Conservation (phyloP, 1,284 basidiomycete genomes). For the Trichosporon asahii region DNA sequence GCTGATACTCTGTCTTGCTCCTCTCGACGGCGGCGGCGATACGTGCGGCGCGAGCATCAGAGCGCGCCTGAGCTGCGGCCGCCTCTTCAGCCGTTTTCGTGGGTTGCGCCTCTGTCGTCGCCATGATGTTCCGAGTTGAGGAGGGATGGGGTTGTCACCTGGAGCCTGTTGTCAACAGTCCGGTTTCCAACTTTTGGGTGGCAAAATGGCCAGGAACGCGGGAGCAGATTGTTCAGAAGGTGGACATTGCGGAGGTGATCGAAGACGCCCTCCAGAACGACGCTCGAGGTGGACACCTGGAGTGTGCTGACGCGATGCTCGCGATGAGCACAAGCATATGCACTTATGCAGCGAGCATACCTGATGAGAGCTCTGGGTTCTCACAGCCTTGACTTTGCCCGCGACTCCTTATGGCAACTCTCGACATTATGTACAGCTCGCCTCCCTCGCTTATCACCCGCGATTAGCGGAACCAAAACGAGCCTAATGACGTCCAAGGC, state of each 20-base stretch:
- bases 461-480: conserved; percentile 2
- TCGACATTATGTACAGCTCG: too few species aligned
- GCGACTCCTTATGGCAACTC: too few species aligned
- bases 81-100: not conserved
- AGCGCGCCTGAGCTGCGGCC: conserved; percentile 22
- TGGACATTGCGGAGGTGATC: not conserved
- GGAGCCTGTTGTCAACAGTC: not conserved
- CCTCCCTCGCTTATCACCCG: not conserved
- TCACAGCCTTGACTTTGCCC: too few species aligned
- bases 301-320: too few species aligned
- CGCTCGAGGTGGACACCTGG: not conserved
- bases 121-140: not conserved
- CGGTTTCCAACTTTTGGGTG: not conserved
- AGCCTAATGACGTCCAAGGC: not conserved
- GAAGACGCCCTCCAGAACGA: not conserved
- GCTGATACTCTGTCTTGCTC: conserved; percentile 40
- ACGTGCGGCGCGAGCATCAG: conserved; percentile 28
- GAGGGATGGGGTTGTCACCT: not conserved
- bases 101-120: not conserved
- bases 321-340: too few species aligned
- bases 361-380: too few species aligned
- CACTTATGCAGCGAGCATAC: too few species aligned
- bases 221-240: not conserved
- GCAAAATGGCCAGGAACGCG: not conserved
- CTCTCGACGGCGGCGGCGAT: conserved; percentile 44